Percentiles rank a stretch among this genome's conserved stretches.
These are phyloP conservation scores for Erythrophleum ivorense DNA, from an alignment of 331 rosid species.

Conservation along the genomic window DNA sequence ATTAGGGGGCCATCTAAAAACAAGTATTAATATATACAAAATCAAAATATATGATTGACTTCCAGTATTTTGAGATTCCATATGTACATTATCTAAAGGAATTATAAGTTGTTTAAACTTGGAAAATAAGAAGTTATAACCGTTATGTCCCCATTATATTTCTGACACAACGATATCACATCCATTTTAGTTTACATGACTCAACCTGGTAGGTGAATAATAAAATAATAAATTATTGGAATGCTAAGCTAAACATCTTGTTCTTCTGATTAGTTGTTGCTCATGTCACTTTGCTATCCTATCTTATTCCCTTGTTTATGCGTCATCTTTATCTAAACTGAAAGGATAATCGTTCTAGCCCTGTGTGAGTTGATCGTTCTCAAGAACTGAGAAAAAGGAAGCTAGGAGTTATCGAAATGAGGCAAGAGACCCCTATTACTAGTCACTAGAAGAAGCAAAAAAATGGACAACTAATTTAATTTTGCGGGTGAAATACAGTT, in stretches of 20 bases:
- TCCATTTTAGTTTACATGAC: slow-evolving; percentile 4
- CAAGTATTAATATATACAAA: background rate
- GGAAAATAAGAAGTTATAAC: background rate
- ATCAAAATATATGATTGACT: background rate
- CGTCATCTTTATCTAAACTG: background rate
- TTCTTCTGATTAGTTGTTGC: background rate
- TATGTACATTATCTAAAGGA: background rate
- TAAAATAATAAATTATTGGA: background rate
- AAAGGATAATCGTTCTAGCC: background rate
- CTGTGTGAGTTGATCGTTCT: background rate
- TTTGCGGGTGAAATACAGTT: too few species aligned
- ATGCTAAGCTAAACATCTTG: background rate
- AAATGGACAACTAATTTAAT: too few species aligned
- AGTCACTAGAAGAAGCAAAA: too few species aligned
- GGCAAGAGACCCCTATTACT: too few species aligned
- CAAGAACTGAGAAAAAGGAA: background rate
- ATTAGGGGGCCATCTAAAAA: background rate
- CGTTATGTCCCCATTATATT: background rate
- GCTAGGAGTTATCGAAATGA: too few species aligned
- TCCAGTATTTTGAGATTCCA: background rate
- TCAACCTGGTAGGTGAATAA: background rate
- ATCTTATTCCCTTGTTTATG: background rate
- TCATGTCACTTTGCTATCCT: background rate
- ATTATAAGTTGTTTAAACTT: background rate
- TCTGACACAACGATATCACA: background rate